Base-by-base conservation (phyloP, 2,329 filamentous ascomycete species). In the Fusarium euwallaceae region DNA sequence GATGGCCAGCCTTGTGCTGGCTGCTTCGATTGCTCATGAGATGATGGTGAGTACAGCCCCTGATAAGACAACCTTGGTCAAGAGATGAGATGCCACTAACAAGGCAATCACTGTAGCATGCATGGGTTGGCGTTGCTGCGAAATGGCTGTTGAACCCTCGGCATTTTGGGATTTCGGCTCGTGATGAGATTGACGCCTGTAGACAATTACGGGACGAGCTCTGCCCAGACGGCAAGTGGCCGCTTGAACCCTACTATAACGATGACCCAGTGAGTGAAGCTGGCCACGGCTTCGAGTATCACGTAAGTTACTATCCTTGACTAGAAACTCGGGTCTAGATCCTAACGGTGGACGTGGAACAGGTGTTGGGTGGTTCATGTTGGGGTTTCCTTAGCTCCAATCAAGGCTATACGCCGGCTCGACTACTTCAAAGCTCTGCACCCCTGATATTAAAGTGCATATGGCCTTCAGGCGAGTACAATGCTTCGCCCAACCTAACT, bases 1-100 rank as follows among this genome's bases (percentile, higher is more conserved):
- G 36, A 73, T 79, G 72, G 58, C 70, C 4, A 79, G 65, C 45
- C 66, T 74, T 37, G 39, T 71, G 11, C 34, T 79, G 14, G 77
- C 79, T 3, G 34, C 55, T 2, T 76, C 78, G 4, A 43, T 82
- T 9, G 64, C 76, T 12, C 80, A 82, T 24, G 80, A 82, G 62
- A 27, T 81, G 8, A 76, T 79, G 55, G 80, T 81, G 56, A 76
- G 80, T 60, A 22, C 34, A 22, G n/a, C 36, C 36, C 2, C 5
- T 22, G 7, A 27, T 22, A 6, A 60, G 20, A 22, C 29, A 1
- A n/a, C 32, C 32, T 34, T 34, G 11, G 39, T 10, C 24, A 16
- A 34, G 29, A 6, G 17, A 60, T 8, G 20, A 43, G 32, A 1
- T 9, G 24, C 36, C 5, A 32, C 64, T 78, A 20, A 77, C 53